Evolutionary conservation across 306 rosid genomes (phyloP).

Genomic region (Cucurbita maxima): DNA sequence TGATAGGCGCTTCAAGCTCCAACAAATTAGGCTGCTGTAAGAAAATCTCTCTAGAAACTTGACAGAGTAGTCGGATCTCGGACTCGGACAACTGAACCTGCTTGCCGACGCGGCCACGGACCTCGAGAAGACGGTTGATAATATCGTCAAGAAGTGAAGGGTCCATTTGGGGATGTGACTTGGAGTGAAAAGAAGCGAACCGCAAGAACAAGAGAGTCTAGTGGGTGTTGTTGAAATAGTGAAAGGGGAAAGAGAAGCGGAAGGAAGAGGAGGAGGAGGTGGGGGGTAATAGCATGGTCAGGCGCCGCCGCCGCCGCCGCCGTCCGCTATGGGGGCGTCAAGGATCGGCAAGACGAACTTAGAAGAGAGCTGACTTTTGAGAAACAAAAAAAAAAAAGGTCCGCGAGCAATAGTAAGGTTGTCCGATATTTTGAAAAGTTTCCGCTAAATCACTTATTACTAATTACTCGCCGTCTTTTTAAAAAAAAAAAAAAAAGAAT

Average conservation of each 20-base stretch:
- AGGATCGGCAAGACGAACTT: not conserved
- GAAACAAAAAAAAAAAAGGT: not conserved
- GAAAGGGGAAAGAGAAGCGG: not conserved
- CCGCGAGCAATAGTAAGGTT: not conserved
- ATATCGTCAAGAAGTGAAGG: constrained; percentile 65
- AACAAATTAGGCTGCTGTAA: constrained; percentile 69
- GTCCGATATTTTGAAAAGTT: not conserved
- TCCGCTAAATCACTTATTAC: not conserved
- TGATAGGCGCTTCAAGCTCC: constrained; percentile 85
- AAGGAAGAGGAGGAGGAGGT: not conserved
- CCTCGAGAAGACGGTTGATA: constrained; percentile 68
- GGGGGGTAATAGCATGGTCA: constrained; percentile 4
- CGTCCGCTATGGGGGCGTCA: not conserved
- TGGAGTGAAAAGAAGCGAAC: not conserved
- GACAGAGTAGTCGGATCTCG: constrained; percentile 88
- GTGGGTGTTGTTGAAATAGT: not conserved
- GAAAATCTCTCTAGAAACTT: constrained; percentile 53
- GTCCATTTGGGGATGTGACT: constrained; percentile 27
- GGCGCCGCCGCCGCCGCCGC: not conserved
- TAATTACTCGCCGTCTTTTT: not conserved
- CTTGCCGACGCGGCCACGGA: constrained; percentile 71
- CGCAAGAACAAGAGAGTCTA: not conserved
- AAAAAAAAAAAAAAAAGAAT: too few species aligned
- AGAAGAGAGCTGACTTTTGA: constrained; percentile 3
- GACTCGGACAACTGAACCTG: constrained; percentile 86